These are phyloP conservation scores for Chalara sp. DNA, from an alignment of 2,329 filamentous ascomycete genomes.

Conservation along the genomic window DNA sequence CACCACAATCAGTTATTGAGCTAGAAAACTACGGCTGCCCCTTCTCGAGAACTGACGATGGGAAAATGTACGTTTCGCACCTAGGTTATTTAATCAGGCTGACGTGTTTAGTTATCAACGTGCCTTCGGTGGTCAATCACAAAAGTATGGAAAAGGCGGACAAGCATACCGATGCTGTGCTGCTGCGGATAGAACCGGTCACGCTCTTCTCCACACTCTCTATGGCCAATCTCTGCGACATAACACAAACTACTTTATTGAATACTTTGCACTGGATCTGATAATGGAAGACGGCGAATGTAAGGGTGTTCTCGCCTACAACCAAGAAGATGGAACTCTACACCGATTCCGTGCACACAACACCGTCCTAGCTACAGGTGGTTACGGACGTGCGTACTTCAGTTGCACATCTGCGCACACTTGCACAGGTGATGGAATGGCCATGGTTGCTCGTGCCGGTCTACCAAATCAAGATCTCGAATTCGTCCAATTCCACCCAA, in stretches of 20 bases:
- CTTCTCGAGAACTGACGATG: constrained; percentile 40
- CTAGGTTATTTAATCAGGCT: background rate
- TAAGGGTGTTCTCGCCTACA: constrained; percentile 94
- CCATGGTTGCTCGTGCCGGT: constrained; percentile 96
- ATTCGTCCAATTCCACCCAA: constrained; percentile 99
- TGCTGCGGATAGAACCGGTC: constrained; percentile 92
- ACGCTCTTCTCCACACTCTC: constrained; percentile 95
- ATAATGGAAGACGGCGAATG: constrained; percentile 97
- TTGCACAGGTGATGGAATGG: constrained; percentile 98
- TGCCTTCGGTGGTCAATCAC: constrained; percentile 95
- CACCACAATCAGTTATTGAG: constrained; percentile 46
- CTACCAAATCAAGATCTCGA: constrained; percentile 98
- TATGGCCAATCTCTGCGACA: constrained; percentile 90
- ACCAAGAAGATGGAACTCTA: constrained; percentile 96
- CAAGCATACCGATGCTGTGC: constrained; percentile 92
- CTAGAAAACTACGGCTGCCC: constrained; percentile 49
- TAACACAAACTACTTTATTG: constrained; percentile 99
- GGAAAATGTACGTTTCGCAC: constrained; percentile 47
- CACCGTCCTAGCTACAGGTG: constrained; percentile 93
- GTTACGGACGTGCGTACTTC: constrained; percentile 97
- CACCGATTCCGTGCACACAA: constrained; percentile 96
- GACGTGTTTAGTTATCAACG: constrained; percentile 56
- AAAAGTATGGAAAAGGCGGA: constrained; percentile 91
- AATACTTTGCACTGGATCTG: constrained; percentile 94
- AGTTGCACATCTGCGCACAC: constrained; percentile 97